Evolutionary conservation across 768 basidiomycete genomes (phyloP).

Genomic region (Asterophora lycoperdoides): DNA sequence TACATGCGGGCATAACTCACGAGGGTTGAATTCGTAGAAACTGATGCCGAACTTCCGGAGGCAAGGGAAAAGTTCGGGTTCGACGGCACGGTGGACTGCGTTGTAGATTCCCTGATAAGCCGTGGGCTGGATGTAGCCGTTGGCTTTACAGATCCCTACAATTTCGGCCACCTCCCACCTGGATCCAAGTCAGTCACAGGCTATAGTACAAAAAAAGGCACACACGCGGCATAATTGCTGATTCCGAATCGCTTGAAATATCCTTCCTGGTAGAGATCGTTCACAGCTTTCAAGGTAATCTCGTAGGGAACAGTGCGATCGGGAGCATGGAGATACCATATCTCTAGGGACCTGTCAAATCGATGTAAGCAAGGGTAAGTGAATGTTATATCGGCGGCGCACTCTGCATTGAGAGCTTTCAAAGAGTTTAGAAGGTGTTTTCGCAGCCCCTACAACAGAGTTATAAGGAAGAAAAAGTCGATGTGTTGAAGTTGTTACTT

Average conservation of each 20-base stretch:
- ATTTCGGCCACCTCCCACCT: constrained; percentile 63
- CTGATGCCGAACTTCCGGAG: constrained; percentile 54
- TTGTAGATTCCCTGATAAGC: constrained; percentile 51
- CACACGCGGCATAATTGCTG: constrained; percentile 55
- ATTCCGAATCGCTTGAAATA: constrained; percentile 60
- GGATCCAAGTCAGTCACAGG: not conserved
- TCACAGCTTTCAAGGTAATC: constrained; percentile 48
- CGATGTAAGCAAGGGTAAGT: constrained; percentile 2
- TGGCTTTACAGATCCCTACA: constrained; percentile 50
- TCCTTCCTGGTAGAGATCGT: constrained; percentile 54
- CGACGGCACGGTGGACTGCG: constrained; percentile 35
- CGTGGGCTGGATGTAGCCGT: constrained; percentile 51
- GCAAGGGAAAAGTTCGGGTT: constrained; percentile 49
- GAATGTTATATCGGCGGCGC: constrained; percentile 21
- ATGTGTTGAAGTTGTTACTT: too few species aligned
- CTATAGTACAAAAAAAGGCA: constrained; percentile 1
- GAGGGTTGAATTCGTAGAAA: constrained; percentile 53
- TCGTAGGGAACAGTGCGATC: constrained; percentile 56
- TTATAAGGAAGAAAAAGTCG: not conserved
- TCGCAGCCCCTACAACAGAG: constrained; percentile 34
- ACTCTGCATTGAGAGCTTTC: constrained; percentile 40
- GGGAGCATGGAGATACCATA: constrained; percentile 58
- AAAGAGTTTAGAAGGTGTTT: constrained; percentile 45
- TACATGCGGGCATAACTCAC: constrained; percentile 25
- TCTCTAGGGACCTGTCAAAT: constrained; percentile 40